Percentiles rank a stretch among this genome's conserved stretches.
phyloP scores from a whole-genome alignment of 169 alveolate genomes.

The Miamiensis avidus region DNA sequence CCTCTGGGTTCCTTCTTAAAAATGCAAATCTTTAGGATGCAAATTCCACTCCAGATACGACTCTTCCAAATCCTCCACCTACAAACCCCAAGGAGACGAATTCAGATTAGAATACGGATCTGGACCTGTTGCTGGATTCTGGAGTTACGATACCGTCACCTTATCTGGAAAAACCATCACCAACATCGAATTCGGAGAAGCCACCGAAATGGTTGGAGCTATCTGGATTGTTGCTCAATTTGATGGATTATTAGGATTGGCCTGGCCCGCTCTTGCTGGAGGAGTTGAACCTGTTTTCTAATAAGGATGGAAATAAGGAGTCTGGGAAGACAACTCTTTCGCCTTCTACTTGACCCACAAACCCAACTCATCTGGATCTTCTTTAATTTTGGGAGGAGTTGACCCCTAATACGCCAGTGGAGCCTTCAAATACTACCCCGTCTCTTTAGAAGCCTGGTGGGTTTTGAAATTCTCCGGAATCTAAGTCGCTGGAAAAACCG shows the following conservation, averaged over 20 bases:
- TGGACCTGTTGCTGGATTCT: slow-evolving; percentile 79
- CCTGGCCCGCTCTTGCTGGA: slow-evolving; percentile 67
- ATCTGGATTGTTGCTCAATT: slow-evolving; percentile 74
- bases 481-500: slow-evolving; percentile 34
- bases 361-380: slow-evolving; percentile 63
- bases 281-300: slow-evolving; percentile 62
- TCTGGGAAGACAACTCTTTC: slow-evolving; percentile 60
- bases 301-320: slow-evolving; percentile 35
- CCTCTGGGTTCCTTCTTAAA: slow-evolving; percentile 74
- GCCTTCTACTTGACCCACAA: slow-evolving; percentile 70
- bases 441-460: slow-evolving; percentile 80
- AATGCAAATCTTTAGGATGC: slow-evolving; percentile 60
- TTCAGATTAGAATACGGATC: slow-evolving; percentile 49
- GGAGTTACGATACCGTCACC: slow-evolving; percentile 65
- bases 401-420: slow-evolving; percentile 60
- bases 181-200: slow-evolving; percentile 73
- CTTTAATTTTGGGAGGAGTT: slow-evolving; percentile 79
- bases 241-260: slow-evolving; percentile 89
- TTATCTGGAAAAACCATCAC: slow-evolving; percentile 59
- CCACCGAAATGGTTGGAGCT: slow-evolving; percentile 64
- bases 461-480: slow-evolving; percentile 47
- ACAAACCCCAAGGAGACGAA: slow-evolving; percentile 40
- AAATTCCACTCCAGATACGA: slow-evolving; percentile 44
- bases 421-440: slow-evolving; percentile 75
- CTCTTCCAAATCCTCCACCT: slow-evolving; percentile 49